Percentiles rank a stretch among this genome's conserved stretches.
Evolutionary conservation across 495 filamentous ascomycete genomes (phyloP).

Genomic region (Aspergillus homomorphus): DNA sequence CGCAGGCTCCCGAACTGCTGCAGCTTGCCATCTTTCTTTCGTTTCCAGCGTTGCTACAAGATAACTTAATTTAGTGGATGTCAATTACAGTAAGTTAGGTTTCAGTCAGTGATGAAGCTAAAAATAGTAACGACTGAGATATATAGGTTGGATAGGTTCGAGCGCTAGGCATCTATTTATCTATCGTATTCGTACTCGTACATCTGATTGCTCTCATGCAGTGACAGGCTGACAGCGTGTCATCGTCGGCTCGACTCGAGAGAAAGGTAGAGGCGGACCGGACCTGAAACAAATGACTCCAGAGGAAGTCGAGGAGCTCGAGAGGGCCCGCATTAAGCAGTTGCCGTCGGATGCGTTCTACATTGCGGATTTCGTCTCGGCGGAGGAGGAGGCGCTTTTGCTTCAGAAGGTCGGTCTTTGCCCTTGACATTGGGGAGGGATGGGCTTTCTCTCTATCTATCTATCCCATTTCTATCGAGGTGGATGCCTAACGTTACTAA

Average conservation of each 20-base stretch:
- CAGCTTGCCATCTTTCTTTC: no score
- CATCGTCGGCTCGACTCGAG: not conserved
- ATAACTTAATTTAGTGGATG: no score
- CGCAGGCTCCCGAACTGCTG: no score
- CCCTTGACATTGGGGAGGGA: no score
- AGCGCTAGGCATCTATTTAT: not conserved
- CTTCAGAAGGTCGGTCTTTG: constrained; percentile 66
- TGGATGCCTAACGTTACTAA: no score
- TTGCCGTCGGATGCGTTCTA: constrained; percentile 76
- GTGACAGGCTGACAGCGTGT: not conserved
- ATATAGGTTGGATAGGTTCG: not conserved
- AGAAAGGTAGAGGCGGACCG: not conserved
- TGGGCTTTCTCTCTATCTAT: no score
- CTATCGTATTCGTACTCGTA: constrained; percentile 13
- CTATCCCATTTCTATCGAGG: no score
- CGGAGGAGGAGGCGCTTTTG: constrained; percentile 68
- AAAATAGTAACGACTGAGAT: no score
- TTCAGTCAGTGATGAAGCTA: no score
- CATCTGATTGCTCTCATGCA: constrained; percentile 4
- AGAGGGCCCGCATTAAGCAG: constrained; percentile 51
- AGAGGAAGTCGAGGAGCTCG: constrained; percentile 23
- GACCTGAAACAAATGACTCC: not conserved
- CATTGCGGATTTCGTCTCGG: constrained; percentile 80
- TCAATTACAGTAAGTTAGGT: no score
- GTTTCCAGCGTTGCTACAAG: no score